Percentiles rank a stretch among this genome's conserved stretches.
Evolutionary conservation across 495 filamentous ascomycete species (phyloP).

Genomic region (Xylaria sp.): DNA sequence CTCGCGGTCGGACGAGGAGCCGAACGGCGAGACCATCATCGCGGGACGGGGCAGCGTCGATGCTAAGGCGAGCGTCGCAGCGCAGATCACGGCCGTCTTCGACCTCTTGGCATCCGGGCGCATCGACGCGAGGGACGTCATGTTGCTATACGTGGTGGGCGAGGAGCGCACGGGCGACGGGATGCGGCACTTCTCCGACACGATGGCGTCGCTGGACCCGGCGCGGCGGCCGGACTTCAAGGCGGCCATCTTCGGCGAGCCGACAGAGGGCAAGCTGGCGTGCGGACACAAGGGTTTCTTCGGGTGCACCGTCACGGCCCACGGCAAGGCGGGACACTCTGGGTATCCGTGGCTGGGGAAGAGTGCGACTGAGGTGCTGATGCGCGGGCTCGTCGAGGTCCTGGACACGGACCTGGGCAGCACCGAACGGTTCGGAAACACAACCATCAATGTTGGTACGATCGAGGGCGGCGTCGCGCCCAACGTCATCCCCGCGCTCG

Average conservation of each 20-base stretch:
- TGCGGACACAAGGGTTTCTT: slow-evolving; percentile 89
- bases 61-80: slow-evolving; percentile 86
- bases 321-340: slow-evolving; percentile 82
- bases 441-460: slow-evolving; percentile 83
- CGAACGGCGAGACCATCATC: slow-evolving; percentile 46
- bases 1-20: slow-evolving; percentile 54
- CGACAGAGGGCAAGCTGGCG: slow-evolving; percentile 85
- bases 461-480: slow-evolving; percentile 83
- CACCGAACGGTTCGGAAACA: slow-evolving; percentile 79
- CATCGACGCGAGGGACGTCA: slow-evolving; percentile 58
- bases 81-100: slow-evolving; percentile 72
- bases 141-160: slow-evolving; percentile 87
- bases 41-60: slow-evolving; percentile 86
- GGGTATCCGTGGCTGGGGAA: slow-evolving; percentile 89
- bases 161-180: slow-evolving; percentile 84
- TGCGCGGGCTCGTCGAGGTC: slow-evolving; percentile 69
- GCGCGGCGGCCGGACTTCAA: slow-evolving; percentile 33
- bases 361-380: slow-evolving; percentile 76
- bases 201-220: slow-evolving; percentile 56
- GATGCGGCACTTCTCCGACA: slow-evolving; percentile 73
- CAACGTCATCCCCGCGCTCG: slow-evolving; percentile 83
- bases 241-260: slow-evolving; percentile 88
- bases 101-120: slow-evolving; percentile 60
- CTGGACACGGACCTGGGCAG: slow-evolving; percentile 71
- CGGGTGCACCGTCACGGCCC: slow-evolving; percentile 65